Percentiles rank a stretch among this genome's conserved stretches.
Conservation (phyloP, 1,284 basidiomycete genomes). For the Tilletia indica region DNA sequence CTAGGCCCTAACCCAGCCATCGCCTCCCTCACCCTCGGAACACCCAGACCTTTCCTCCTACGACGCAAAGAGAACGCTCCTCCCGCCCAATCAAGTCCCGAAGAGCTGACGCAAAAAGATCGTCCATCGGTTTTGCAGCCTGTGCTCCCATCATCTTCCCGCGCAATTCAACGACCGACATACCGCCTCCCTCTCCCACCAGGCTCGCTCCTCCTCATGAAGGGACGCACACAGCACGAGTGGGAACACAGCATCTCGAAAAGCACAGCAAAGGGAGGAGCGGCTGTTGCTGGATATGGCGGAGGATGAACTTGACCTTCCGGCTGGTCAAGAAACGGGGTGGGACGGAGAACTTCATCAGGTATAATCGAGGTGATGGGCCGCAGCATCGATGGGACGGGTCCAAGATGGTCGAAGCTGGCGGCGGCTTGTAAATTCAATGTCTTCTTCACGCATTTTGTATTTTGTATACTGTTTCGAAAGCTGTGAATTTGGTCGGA, state of each 20-base stretch:
- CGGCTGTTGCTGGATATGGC: constrained; percentile 20
- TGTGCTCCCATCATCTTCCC: not conserved
- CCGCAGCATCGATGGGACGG: constrained; percentile 25
- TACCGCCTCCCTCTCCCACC: constrained; percentile 53
- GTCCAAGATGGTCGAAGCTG: constrained; percentile 16
- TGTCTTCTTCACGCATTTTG: too few relatives aligned
- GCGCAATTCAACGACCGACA: constrained; percentile 24
- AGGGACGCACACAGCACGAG: constrained; percentile 55
- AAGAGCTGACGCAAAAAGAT: constrained; percentile 15
- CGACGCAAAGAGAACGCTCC: constrained; percentile 49
- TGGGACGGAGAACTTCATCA: constrained; percentile 44
- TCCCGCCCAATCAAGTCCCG: not conserved
- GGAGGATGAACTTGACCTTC: constrained; percentile 58
- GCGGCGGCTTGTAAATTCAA: constrained; percentile 2
- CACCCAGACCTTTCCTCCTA: constrained; percentile 55
- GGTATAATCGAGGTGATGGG: constrained; percentile 32
- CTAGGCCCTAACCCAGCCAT: constrained; percentile 56
- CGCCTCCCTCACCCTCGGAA: constrained; percentile 56
- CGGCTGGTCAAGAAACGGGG: constrained; percentile 52
- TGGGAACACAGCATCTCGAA: constrained; percentile 58
- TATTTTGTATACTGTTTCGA: too few relatives aligned
- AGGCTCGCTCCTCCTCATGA: constrained; percentile 58
- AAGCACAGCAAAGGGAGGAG: constrained; percentile 30
- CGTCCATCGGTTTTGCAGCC: constrained; percentile 20
- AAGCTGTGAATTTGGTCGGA: too few relatives aligned